Conservation (phyloP, 805 yeast genomes). For the Metschnikowia noctiluminum region DNA sequence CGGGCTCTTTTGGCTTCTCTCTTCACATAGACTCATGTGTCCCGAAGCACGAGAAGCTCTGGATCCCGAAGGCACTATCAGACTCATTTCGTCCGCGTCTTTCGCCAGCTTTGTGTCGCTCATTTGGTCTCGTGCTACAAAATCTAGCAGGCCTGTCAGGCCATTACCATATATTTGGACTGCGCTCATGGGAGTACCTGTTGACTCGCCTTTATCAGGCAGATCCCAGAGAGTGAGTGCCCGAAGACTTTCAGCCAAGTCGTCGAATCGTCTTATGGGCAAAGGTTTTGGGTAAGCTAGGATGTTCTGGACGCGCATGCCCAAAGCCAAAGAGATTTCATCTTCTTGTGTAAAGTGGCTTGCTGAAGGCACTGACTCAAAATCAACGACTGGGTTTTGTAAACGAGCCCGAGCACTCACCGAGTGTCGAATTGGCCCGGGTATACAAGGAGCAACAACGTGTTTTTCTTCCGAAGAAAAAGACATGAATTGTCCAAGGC, state of each 20-base stretch:
- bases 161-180: background rate
- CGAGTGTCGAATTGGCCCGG: background rate
- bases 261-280: background rate
- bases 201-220: background rate
- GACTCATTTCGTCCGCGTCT: background rate
- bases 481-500: constrained; percentile 7
- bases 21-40: background rate
- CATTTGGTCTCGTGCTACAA: background rate
- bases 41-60: background rate
- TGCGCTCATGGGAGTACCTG: constrained; percentile 4
- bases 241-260: background rate
- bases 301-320: background rate
- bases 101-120: background rate
- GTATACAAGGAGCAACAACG: constrained; percentile 7
- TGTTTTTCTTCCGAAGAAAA: background rate
- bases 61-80: background rate
- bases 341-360: constrained; percentile 1
- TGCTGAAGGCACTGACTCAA: constrained; percentile 5
- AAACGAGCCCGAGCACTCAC: background rate
- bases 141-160: background rate
- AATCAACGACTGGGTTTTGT: background rate
- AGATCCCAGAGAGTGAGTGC: constrained; percentile 3
- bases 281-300: constrained; percentile 2
- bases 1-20: background rate
- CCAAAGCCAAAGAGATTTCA: constrained; percentile 8